Evolutionary conservation across 176 grass and related monocot species (phyloP).

Genomic region (Oryza meyeriana): DNA sequence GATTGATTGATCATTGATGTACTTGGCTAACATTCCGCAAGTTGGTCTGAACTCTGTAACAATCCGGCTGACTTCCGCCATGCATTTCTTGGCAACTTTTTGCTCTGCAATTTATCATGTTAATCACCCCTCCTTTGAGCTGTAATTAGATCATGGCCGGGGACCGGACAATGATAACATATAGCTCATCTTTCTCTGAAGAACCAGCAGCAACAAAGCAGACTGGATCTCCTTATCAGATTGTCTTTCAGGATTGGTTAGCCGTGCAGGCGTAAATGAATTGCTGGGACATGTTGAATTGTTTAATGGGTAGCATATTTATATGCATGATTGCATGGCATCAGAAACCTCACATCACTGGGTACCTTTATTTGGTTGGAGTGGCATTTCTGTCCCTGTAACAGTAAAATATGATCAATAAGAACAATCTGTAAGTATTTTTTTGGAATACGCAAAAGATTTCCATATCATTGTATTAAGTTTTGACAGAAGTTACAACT

Average conservation of each 20-base stretch:
- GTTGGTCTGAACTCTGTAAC: background rate
- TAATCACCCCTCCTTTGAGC: background rate
- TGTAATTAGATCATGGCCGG: background rate
- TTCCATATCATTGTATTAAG: too few relatives aligned
- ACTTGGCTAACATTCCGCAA: background rate
- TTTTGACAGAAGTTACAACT: too few relatives aligned
- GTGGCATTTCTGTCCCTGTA: background rate
- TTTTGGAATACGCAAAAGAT: too few relatives aligned
- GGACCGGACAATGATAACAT: background rate
- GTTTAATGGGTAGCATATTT: background rate
- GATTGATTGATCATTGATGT: background rate
- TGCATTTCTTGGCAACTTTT: background rate
- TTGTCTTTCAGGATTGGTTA: background rate
- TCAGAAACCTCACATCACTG: background rate
- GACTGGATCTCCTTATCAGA: conserved; percentile 30
- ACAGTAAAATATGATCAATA: background rate
- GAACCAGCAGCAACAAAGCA: background rate
- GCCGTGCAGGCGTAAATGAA: background rate
- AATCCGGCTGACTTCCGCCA: background rate
- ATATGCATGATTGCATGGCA: background rate
- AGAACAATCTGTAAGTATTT: background rate
- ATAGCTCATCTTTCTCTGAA: background rate
- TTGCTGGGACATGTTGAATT: background rate
- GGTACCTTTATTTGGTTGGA: background rate
- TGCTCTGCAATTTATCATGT: background rate